phyloP scores from a whole-genome alignment of 2,329 filamentous ascomycete species.

The Aspergillus brunneoviolaceus region DNA sequence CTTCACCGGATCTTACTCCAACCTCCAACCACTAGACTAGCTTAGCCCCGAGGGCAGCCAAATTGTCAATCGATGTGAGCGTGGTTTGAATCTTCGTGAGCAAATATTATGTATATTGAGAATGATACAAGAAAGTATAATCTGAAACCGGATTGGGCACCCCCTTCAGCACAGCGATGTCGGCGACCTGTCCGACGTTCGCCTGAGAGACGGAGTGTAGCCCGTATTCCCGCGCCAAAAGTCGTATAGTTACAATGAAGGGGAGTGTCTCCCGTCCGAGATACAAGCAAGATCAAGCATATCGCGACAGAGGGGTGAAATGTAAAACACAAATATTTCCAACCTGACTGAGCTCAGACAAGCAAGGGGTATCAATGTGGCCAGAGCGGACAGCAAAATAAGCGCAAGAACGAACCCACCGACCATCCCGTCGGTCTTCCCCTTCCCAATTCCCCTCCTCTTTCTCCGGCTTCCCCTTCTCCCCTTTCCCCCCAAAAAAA shows the following conservation, averaged over 20 bases:
- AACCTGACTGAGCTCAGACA: conserved; percentile 5
- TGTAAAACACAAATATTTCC: background rate
- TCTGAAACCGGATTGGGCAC: background rate
- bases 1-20: background rate
- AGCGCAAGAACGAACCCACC: conserved; percentile 1
- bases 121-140: background rate
- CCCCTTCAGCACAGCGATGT: background rate
- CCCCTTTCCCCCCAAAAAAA: background rate
- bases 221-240: background rate
- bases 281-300: background rate
- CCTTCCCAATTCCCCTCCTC: background rate
- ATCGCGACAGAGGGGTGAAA: background rate
- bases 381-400: conserved; percentile 10
- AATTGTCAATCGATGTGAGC: background rate
- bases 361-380: conserved; percentile 3
- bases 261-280: background rate
- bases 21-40: background rate
- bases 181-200: background rate
- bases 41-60: too few relatives aligned
- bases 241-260: background rate
- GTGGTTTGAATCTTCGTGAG: background rate
- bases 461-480: background rate
- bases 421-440: conserved; percentile 18
- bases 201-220: background rate
- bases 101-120: background rate